Percentiles rank a stretch among this genome's conserved stretches.
phyloP scores from a whole-genome alignment of 108 stramenopile genomes.

The Fragilariopsis cylindrus region DNA sequence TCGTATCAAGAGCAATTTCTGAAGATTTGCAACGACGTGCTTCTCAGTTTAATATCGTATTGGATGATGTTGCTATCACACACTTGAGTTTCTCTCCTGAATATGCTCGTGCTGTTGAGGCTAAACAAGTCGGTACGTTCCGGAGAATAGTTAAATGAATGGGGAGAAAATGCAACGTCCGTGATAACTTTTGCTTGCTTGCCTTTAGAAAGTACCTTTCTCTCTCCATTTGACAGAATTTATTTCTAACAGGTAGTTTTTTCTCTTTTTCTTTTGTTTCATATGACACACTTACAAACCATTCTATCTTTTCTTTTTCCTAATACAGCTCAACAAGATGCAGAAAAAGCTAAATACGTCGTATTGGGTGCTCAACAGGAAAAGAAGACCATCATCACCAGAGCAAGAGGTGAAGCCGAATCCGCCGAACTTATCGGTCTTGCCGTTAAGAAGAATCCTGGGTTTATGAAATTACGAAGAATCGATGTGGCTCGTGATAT shows the following conservation, averaged over 20 bases:
- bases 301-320: constrained; percentile 12
- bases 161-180: too few relatives aligned
- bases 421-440: constrained; percentile 96
- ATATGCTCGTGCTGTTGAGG: constrained; percentile 98
- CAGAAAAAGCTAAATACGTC: constrained; percentile 97
- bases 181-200: too few relatives aligned
- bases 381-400: constrained; percentile 98
- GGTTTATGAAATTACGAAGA: constrained; percentile 97
- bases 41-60: constrained; percentile 75
- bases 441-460: constrained; percentile 99
- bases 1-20: constrained; percentile 85
- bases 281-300: not conserved
- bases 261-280: not conserved
- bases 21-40: constrained; percentile 83
- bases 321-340: constrained; percentile 95
- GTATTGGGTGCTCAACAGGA: constrained; percentile 97
- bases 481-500: constrained; percentile 99
- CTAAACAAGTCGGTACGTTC: constrained; percentile 94
- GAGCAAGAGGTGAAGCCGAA: constrained; percentile 98
- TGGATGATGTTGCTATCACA: constrained; percentile 99
- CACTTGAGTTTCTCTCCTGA: constrained; percentile 98
- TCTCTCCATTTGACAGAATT: not conserved
- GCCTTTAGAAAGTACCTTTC: not conserved
- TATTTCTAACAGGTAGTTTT: not conserved
- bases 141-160: too few relatives aligned